Conservation (phyloP, 1,139 yeast genomes). For the Nakaseomyces bracarensis region DNA sequence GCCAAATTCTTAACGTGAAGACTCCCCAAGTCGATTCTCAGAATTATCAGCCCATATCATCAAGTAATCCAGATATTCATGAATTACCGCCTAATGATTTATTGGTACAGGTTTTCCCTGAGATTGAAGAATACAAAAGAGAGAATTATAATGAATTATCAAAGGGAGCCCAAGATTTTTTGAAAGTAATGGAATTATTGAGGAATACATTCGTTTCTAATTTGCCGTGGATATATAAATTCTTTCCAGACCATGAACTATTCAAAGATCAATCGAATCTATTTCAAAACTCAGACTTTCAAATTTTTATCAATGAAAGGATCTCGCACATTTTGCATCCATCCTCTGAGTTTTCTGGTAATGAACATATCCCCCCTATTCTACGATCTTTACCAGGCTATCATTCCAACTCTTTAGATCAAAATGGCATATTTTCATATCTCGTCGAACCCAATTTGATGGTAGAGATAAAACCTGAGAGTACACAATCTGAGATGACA, state of each 20-base stretch:
- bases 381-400: conserved; percentile 3
- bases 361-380: background rate
- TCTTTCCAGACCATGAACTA: conserved; percentile 28
- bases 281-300: conserved; percentile 23
- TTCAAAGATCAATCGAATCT: conserved; percentile 18
- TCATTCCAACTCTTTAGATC: conserved; percentile 9
- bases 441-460: conserved; percentile 6
- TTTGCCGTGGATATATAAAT: conserved; percentile 24
- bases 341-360: background rate
- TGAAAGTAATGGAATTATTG: conserved; percentile 20
- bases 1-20: conserved; percentile 18
- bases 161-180: conserved; percentile 15
- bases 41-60: background rate
- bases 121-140: conserved; percentile 22
- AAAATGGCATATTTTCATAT: background rate
- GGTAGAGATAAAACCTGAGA: background rate
- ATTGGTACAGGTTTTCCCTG: conserved; percentile 26
- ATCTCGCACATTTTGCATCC: background rate
- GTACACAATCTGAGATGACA: background rate
- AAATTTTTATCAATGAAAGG: conserved; percentile 17
- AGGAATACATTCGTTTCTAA: conserved; percentile 21
- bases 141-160: conserved; percentile 13
- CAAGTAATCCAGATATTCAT: background rate
- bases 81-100: conserved; percentile 14
- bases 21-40: conserved; percentile 13